These are phyloP conservation scores for Podospora appendiculata DNA, from an alignment of 495 filamentous ascomycete genomes.

Conservation along the genomic window DNA sequence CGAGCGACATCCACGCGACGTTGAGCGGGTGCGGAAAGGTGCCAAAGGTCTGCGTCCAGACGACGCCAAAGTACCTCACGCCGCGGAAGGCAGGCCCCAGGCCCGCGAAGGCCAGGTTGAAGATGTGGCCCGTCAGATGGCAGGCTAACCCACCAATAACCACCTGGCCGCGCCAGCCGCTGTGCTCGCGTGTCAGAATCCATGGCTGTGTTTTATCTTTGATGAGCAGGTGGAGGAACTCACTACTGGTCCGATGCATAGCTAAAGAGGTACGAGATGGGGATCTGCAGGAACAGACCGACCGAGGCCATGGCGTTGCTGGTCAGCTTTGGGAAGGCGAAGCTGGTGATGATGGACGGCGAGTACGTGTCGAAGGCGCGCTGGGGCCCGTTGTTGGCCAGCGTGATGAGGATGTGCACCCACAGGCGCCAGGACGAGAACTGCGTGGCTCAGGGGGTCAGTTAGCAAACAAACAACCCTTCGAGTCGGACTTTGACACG, in stretches of 20 bases:
- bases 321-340: conserved; percentile 39
- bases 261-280: conserved; percentile 38
- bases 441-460: conserved; percentile 24
- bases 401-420: conserved; percentile 33
- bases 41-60: conserved; percentile 48
- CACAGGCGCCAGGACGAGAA: conserved; percentile 31
- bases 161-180: conserved; percentile 22
- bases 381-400: conserved; percentile 30
- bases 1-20: conserved; percentile 31
- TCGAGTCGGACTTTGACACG: not conserved
- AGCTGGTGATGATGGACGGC: conserved; percentile 31
- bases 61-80: conserved; percentile 32
- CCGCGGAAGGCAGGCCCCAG: conserved; percentile 7
- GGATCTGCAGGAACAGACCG: conserved; percentile 29
- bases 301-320: conserved; percentile 48
- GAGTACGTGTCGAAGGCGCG: conserved; percentile 39
- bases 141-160: conserved; percentile 17
- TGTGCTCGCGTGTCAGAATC: conserved; percentile 6
- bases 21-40: conserved; percentile 35
- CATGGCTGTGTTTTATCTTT: too few relatives aligned
- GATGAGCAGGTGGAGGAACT: conserved; percentile 2
- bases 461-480: not conserved
- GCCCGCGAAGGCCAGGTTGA: conserved; percentile 28
- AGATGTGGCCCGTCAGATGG: conserved; percentile 31
- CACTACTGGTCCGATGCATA: conserved; percentile 33